phyloP scores from a whole-genome alignment of 2,329 filamentous ascomycete species.

The Exophiala mesophila region DNA sequence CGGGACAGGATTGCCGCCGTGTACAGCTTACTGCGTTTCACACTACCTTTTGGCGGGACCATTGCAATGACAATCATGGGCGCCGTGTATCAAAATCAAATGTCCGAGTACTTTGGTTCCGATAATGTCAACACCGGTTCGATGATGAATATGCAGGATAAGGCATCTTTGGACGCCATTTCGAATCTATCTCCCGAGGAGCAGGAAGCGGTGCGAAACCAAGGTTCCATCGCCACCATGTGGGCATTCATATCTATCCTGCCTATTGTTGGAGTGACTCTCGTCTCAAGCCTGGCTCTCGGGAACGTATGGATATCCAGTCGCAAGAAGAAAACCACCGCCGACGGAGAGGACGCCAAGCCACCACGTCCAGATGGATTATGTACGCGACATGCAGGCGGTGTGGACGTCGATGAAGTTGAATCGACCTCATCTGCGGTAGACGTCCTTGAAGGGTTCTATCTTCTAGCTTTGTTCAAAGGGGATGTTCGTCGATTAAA shows the following conservation, averaged over 20 bases:
- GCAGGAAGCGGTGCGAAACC: constrained; percentile 38
- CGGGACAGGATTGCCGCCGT: constrained; percentile 54
- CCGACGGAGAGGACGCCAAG: constrained; percentile 1
- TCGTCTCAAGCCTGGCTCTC: constrained; percentile 42
- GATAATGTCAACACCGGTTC: constrained; percentile 30
- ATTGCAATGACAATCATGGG: constrained; percentile 64
- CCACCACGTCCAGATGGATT: constrained; percentile 8
- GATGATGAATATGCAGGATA: constrained; percentile 30
- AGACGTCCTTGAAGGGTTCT: constrained; percentile 13
- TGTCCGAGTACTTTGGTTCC: constrained; percentile 28
- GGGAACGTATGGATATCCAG: constrained; percentile 51
- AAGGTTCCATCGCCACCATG: constrained; percentile 54
- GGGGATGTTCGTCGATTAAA: constrained; percentile 16
- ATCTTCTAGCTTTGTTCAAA: constrained; percentile 12
- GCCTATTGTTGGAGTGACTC: constrained; percentile 52
- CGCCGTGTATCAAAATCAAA: constrained; percentile 62
- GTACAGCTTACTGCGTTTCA: constrained; percentile 56
- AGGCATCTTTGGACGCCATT: constrained; percentile 37
- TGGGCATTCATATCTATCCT: constrained; percentile 61
- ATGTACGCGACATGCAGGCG: constrained; percentile 12
- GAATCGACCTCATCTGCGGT: neutral
- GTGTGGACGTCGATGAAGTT: neutral
- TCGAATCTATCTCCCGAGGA: constrained; percentile 31
- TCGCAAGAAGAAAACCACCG: constrained; percentile 1
- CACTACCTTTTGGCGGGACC: constrained; percentile 60